Evolutionary conservation across 306 rosid species (phyloP).

Genomic region (Adenanthera pavonina): DNA sequence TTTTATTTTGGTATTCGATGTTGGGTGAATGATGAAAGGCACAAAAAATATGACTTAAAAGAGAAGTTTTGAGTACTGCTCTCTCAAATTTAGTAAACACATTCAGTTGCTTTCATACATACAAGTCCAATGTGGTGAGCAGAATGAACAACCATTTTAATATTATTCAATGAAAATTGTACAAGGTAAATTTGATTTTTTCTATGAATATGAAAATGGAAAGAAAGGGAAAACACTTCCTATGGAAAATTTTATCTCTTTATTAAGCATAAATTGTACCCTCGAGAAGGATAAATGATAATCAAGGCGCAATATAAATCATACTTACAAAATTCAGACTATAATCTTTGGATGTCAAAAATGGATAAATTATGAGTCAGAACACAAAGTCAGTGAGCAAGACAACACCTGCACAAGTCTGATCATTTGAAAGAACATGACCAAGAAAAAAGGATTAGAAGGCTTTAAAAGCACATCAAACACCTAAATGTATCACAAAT

Average conservation of each 20-base stretch:
- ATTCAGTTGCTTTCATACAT: too few relatives aligned
- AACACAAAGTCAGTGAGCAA: conserved; percentile 75
- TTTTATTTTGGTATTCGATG: too few relatives aligned
- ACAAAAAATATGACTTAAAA: too few relatives aligned
- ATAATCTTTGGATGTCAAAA: conserved; percentile 50
- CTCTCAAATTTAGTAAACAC: too few relatives aligned
- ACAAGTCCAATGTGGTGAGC: background rate
- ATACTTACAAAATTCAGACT: conserved; percentile 73
- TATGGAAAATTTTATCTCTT: background rate
- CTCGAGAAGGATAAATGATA: background rate
- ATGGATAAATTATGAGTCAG: conserved; percentile 82
- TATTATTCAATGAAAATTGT: conserved; percentile 21
- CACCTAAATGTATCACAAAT: background rate
- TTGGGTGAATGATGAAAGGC: too few relatives aligned
- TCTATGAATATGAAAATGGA: conserved; percentile 2
- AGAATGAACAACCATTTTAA: background rate
- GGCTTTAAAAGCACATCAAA: conserved; percentile 13
- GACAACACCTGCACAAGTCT: conserved; percentile 87
- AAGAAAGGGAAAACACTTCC: conserved; percentile 1
- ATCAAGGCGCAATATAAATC: background rate
- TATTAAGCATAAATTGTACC: background rate
- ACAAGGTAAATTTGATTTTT: background rate
- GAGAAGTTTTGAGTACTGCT: too few relatives aligned
- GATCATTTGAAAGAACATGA: conserved; percentile 31
- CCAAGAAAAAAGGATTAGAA: background rate